A percentile compares a stretch with the other conserved stretches of the same genome.
These are phyloP conservation scores for Starmerella potacharoeniae DNA, from an alignment of 805 yeast species.

Conservation along the genomic window DNA sequence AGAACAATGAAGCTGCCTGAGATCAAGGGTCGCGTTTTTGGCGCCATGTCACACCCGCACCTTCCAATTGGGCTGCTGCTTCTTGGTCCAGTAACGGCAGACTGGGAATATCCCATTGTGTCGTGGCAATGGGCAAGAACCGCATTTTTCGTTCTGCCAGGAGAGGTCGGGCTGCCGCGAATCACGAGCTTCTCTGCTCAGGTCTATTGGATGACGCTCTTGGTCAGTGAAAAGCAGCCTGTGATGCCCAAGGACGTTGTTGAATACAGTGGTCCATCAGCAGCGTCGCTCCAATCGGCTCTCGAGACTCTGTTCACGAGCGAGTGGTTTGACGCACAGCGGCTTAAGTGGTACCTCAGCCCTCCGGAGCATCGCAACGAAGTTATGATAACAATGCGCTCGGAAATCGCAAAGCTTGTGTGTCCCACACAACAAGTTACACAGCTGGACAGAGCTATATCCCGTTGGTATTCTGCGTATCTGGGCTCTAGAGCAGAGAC, in stretches of 20 bases:
- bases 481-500: neutral
- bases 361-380: neutral
- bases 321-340: conserved; percentile 5
- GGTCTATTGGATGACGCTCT: conserved; percentile 2
- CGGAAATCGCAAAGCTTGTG: conserved; percentile 1
- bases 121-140: conserved; percentile 10
- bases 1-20: neutral
- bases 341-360: conserved; percentile 7
- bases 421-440: neutral
- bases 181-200: neutral
- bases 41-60: conserved; percentile 5
- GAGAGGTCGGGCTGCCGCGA: neutral
- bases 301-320: conserved; percentile 1
- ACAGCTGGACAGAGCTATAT: conserved; percentile 6
- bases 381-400: conserved; percentile 2
- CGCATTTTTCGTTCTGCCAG: conserved; percentile 3
- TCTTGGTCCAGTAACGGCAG: neutral
- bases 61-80: conserved; percentile 10
- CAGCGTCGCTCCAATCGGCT: neutral
- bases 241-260: neutral
- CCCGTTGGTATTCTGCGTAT: conserved; percentile 6
- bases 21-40: conserved; percentile 8
- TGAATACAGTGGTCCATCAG: neutral
- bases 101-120: conserved; percentile 16
- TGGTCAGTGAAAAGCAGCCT: neutral